Evolutionary conservation across 2,329 filamentous ascomycete genomes (phyloP).

Genomic region (Xylogone sp.): DNA sequence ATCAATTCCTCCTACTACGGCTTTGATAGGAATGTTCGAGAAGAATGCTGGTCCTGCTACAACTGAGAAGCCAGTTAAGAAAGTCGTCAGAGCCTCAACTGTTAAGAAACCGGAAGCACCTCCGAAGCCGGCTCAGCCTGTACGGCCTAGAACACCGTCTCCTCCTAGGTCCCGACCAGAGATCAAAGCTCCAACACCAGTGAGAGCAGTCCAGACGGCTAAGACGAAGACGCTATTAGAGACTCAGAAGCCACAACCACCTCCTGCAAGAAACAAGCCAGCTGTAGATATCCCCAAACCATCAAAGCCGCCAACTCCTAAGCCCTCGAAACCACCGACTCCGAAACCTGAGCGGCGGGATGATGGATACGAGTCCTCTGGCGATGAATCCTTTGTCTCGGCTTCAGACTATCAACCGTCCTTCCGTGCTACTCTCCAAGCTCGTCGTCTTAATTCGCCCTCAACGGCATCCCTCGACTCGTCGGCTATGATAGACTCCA

Average conservation of each 20-base stretch:
- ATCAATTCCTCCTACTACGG: slow-evolving; percentile 57
- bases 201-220: not conserved
- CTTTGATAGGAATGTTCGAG: slow-evolving; percentile 69
- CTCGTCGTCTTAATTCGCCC: slow-evolving; percentile 10
- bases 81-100: slow-evolving; percentile 10
- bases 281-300: slow-evolving; percentile 7
- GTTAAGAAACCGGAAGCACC: slow-evolving; percentile 14
- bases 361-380: slow-evolving; percentile 21
- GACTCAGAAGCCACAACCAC: not conserved
- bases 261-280: not conserved
- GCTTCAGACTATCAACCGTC: slow-evolving; percentile 24
- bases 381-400: slow-evolving; percentile 29
- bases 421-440: slow-evolving; percentile 21
- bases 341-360: slow-evolving; percentile 7
- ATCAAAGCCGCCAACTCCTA: slow-evolving; percentile 8
- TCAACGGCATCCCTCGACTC: slow-evolving; percentile 13
- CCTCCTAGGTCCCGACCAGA: slow-evolving; percentile 8
- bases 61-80: slow-evolving; percentile 23
- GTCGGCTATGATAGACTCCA: slow-evolving; percentile 54
- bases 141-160: slow-evolving; percentile 4
- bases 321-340: slow-evolving; percentile 7
- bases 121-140: slow-evolving; percentile 16
- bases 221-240: not conserved
- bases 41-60: slow-evolving; percentile 31
- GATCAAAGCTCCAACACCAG: slow-evolving; percentile 9